These are phyloP conservation scores for Pythium graminicola DNA, from an alignment of 352 stramenopile species.

Conservation along the genomic window DNA sequence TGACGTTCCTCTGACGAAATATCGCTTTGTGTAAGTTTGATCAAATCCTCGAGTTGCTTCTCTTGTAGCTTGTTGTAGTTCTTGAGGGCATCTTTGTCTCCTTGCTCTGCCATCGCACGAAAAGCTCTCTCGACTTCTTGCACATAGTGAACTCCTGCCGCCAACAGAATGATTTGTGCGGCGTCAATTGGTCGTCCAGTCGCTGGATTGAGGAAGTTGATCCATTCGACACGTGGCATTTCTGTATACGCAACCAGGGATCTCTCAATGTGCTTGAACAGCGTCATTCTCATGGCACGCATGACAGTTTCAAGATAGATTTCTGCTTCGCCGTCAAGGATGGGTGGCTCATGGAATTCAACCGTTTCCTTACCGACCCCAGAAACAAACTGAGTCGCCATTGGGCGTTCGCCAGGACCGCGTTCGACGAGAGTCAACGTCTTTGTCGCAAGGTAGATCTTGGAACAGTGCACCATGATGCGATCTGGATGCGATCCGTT, in stretches of 20 bases:
- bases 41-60: slow-evolving; percentile 82
- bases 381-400: slow-evolving; percentile 90
- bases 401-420: slow-evolving; percentile 78
- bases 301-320: slow-evolving; percentile 96
- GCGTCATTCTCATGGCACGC: slow-evolving; percentile 89
- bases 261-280: slow-evolving; percentile 93
- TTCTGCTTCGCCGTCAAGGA: slow-evolving; percentile 95
- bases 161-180: slow-evolving; percentile 83
- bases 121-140: slow-evolving; percentile 78
- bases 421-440: slow-evolving; percentile 76
- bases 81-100: slow-evolving; percentile 64
- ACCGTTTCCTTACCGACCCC: slow-evolving; percentile 92
- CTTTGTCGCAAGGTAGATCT: slow-evolving; percentile 96
- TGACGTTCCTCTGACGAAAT: slow-evolving; percentile 85
- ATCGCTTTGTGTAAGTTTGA: slow-evolving; percentile 89
- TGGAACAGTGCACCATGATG: slow-evolving; percentile 95
- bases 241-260: slow-evolving; percentile 89
- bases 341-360: slow-evolving; percentile 88
- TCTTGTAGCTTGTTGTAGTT: slow-evolving; percentile 82
- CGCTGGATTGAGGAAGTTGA: slow-evolving; percentile 89
- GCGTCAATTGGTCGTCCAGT: slow-evolving; percentile 87
- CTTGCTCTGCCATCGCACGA: slow-evolving; percentile 52
- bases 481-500: slow-evolving; percentile 94
- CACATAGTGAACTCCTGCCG: slow-evolving; percentile 91
- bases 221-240: slow-evolving; percentile 92